Evolutionary conservation across 768 basidiomycete genomes (phyloP), one percentile per base, ranked within the genome.

Genomic region (Suillus subluteus): DNA sequence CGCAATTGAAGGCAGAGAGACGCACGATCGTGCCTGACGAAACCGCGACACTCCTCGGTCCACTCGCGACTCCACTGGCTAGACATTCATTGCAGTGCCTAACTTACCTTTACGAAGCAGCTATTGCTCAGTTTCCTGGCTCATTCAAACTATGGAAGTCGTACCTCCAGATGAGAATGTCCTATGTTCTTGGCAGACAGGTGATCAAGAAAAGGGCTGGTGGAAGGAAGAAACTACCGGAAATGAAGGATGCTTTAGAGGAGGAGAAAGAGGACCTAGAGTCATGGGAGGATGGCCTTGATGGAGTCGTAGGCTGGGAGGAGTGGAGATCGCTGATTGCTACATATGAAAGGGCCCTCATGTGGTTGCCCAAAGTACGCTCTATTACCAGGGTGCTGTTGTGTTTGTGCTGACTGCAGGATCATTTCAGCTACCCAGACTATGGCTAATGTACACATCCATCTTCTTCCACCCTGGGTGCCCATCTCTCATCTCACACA

Each of bases 101-200:
- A 40, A 91, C 91, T 3, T 96, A 93, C 77, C 85, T 98, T n/a
- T 99, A 98, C 75, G 98, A 99, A 79, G 83, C 94, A 23, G 97
- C 97, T 0, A 85, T 99, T 30, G 84, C 80, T 4, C 87, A 96
- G 69, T 98, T 98, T 73, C 91, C 96, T 1, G 88, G 86, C 13
- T 94, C 91, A 2, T 99, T 95, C 87, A 96, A 98, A 77, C 80
- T 99, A 62, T 99, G 98, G 98, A 96, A 95, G 74, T 86, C 93
- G 0, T 99, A 99, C 78, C 82, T 98, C 52, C 84, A 84, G 62
- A 88, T 90, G 80, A 87, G 98, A 58, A 90, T 92, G 84, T 83
- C 85, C 1, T 98, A 91, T 78, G 94, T 99, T 4, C 82, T 97
- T 12, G 98, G 97, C 3, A 90, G 86, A 69, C 85, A 83, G 2